Conservation (phyloP, 305 asterid genomes). For the Solanum hybrid region DNA sequence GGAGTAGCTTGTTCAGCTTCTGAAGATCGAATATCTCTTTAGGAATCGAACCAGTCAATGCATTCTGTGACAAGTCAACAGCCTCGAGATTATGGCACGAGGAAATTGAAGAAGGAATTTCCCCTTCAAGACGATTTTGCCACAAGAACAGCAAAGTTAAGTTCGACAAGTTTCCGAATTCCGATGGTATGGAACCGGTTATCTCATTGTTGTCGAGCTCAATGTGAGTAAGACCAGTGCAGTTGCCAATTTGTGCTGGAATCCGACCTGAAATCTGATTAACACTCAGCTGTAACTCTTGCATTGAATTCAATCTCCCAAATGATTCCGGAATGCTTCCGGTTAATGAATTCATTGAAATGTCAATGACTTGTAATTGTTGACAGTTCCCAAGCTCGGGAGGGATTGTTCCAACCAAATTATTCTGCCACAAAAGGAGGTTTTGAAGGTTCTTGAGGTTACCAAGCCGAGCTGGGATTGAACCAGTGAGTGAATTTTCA, state of each 20-base stretch:
- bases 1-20: constrained; percentile 54
- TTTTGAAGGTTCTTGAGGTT: constrained; percentile 38
- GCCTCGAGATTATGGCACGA: constrained; percentile 62
- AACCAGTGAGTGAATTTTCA: constrained; percentile 67
- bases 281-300: constrained; percentile 71
- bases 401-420: constrained; percentile 56
- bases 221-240: constrained; percentile 54
- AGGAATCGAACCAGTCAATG: constrained; percentile 64
- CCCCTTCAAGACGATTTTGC: constrained; percentile 69
- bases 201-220: constrained; percentile 82
- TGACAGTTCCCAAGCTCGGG: constrained; percentile 56
- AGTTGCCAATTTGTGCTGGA: constrained; percentile 56
- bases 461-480: constrained; percentile 53
- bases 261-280: constrained; percentile 71
- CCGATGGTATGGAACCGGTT: constrained; percentile 67
- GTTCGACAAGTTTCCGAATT: constrained; percentile 49
- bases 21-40: constrained; percentile 49
- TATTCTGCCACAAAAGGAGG: constrained; percentile 73
- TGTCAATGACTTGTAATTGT: constrained; percentile 43
- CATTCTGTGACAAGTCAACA: constrained; percentile 60
- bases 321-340: constrained; percentile 60
- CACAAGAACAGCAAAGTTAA: constrained; percentile 60
- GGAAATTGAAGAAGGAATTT: constrained; percentile 55
- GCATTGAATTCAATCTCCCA: constrained; percentile 39
- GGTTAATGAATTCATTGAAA: constrained; percentile 60